Evolutionary conservation across 2,329 filamentous ascomycete genomes (phyloP).

Genomic region (Lecanicillium sp.): DNA sequence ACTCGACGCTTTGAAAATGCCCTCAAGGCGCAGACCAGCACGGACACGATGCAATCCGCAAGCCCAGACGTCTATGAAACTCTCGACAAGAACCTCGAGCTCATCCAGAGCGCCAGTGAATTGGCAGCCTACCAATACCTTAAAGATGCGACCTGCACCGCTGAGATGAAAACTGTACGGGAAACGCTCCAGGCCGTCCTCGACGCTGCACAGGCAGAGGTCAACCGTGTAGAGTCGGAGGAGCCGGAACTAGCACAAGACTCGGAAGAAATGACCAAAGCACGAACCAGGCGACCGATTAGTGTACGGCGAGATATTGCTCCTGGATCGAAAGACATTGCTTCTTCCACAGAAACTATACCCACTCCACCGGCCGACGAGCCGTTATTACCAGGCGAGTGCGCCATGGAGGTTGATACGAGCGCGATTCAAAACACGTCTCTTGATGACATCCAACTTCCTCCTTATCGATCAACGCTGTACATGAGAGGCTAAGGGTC

Average conservation of each 20-base stretch:
- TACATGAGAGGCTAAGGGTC: background rate
- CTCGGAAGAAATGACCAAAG: conserved; percentile 28
- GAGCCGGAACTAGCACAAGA: conserved; percentile 36
- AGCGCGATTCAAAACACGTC: conserved; percentile 1
- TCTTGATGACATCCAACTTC: background rate
- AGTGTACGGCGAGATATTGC: conserved; percentile 32
- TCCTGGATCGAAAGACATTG: too few species aligned
- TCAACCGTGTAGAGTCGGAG: conserved; percentile 46
- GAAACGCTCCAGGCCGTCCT: conserved; percentile 56
- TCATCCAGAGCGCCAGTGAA: conserved; percentile 74
- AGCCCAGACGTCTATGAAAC: conserved; percentile 55
- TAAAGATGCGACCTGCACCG: conserved; percentile 76
- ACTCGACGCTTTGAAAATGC: conserved; percentile 22
- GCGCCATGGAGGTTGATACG: conserved; percentile 6
- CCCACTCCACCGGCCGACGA: too few species aligned
- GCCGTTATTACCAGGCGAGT: too few species aligned
- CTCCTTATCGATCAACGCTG: background rate
- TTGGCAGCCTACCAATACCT: conserved; percentile 82
- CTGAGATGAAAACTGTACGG: conserved; percentile 64
- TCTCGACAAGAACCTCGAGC: conserved; percentile 70
- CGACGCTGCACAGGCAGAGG: conserved; percentile 50
- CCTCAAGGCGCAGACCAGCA: conserved; percentile 11
- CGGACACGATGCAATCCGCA: conserved; percentile 13
- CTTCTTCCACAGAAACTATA: too few species aligned
- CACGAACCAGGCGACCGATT: conserved; percentile 42